Percentiles rank a stretch among this genome's conserved stretches.
phyloP scores from a whole-genome alignment of 164 flowering plant species.

The Umbilicus rupestris region DNA sequence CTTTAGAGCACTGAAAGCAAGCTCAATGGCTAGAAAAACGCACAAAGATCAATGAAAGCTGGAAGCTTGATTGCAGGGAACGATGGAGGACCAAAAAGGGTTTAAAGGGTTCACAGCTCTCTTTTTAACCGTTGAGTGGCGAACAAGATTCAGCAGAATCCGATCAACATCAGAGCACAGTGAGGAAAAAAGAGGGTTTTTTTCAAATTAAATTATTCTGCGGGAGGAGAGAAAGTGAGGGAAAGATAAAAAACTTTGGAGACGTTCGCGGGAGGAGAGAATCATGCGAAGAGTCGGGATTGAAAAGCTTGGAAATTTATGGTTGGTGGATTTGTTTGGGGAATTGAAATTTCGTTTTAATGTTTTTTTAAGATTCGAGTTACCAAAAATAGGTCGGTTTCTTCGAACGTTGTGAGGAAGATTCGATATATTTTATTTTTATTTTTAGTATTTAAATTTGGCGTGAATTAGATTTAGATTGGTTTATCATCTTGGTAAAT shows the following conservation, averaged over 20 bases:
- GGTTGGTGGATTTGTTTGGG: neutral
- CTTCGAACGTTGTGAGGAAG: neutral
- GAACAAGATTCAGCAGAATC: neutral
- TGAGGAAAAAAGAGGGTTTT: neutral
- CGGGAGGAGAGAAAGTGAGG: neutral
- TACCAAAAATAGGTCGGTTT: slow-evolving; percentile 30
- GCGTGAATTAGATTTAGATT: neutral
- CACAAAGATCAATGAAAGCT: neutral
- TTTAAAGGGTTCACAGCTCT: neutral
- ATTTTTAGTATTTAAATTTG: neutral
- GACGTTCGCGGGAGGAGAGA: slow-evolving; percentile 7
- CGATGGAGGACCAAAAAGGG: neutral
- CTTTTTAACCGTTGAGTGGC: neutral
- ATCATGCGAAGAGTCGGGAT: neutral
- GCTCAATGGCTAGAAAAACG: neutral
- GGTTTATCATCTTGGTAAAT: too few relatives aligned
- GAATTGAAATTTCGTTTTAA: neutral
- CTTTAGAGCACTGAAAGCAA: too few relatives aligned
- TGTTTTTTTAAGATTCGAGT: neutral
- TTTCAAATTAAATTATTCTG: neutral
- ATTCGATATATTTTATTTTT: neutral
- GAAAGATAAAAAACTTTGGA: neutral
- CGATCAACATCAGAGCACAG: neutral
- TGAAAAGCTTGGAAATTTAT: neutral
- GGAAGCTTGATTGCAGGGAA: neutral